Evolutionary conservation across 2,329 filamentous ascomycete species (phyloP), one percentile per base, ranked within the genome.

Genomic region (Phoma sp.): DNA sequence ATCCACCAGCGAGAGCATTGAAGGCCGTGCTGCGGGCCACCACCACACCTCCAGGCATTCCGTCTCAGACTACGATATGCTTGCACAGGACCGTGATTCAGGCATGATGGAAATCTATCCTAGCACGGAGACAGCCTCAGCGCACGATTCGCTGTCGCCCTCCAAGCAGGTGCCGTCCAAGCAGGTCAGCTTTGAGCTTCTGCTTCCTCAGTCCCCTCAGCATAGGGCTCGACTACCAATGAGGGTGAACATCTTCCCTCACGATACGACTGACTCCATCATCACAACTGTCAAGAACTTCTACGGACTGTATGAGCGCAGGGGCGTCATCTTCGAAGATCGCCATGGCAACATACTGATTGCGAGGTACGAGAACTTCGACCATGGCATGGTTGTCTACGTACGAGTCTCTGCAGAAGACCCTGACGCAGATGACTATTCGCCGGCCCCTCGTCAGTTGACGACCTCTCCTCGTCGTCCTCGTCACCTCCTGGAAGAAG

Each of bases 211-310:
- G 65, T 83, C 84, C 26, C 85, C 86, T 56, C 84, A 88, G 71
- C 86, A 85, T 66, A 85, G 86, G 66, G 89, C 89, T 77, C 87
- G 90, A 71, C 81, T 93, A 63, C 90, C 90, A n/a, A 88, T 93
- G 85, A 83, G 90, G 68, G 90, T 93, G 47, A 90, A 96, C 70
- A 97, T 99, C 65, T 96, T 89, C 71, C 91, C 91, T 39, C 93
- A 98, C 76, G 95, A 99, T 80, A 93, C 91, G 46, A 98, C 93
- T 18, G 93, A 98, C 73, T 97, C 93, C 29, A 99, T 99, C 78
- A 91, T 98, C 61, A 95, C 92, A 12, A 98, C 95, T 1, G 93
- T 98, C 71, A 98, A 96, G 84, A 98, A 97, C 81, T 98, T 98
- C 80, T 98, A 96, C 74, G 95, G 95, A 57, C 84, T 99, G 64